Base-by-base conservation (phyloP, 2,329 filamentous ascomycete species). In the Lecanosticta acicola region DNA sequence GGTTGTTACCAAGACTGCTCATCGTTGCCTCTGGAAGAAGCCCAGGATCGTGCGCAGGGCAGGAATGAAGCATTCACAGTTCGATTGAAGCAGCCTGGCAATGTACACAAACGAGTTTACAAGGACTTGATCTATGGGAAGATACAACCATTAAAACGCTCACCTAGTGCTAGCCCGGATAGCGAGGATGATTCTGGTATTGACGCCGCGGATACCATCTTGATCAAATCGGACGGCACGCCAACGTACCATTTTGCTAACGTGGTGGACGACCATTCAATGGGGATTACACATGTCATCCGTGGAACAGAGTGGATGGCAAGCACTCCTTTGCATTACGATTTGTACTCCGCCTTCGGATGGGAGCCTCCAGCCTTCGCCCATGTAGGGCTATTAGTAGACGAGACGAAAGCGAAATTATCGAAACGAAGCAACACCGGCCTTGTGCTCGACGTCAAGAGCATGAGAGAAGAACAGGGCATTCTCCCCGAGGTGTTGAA, bases 191-290 rank as follows among this genome's bases (percentile, higher is more conserved):
- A 56, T 14, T 48, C 64, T n/a, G 56, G 69, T 24, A 60, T 68
- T 8, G 74, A 76, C 18, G 83, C 75, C 53, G 87, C 93, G 55
- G 90, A 97, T 60, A 91, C 89, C 16, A 86, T 98, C 50, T 73
- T 98, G 33, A 72, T 96, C 49, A 98, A 98, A 67, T 84, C 83
- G 0, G 93, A 98, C 63, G 90, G 89, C 0, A 85, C 85, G 54
- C 93, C 93, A 0, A 98, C 94, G 0, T 98, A 98, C 62, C 93
- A 98, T 66, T 83, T 98, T 50, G 93, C 93, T 3, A 98, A 97
- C 61, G 91, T 98, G 7, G 84, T 98, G 3, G 93, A 98, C 62
- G 93, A 98, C 61, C 87, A 96, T 65, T 74, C 85, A 49, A 98
- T 98, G 93, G 72, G 87, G 49, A 94, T 98, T 56, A 96, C 90